Percentiles rank a stretch among this genome's conserved stretches.
Evolutionary conservation across 177 flowering plant genomes (phyloP).

Genomic region (Vitis hybrid): DNA sequence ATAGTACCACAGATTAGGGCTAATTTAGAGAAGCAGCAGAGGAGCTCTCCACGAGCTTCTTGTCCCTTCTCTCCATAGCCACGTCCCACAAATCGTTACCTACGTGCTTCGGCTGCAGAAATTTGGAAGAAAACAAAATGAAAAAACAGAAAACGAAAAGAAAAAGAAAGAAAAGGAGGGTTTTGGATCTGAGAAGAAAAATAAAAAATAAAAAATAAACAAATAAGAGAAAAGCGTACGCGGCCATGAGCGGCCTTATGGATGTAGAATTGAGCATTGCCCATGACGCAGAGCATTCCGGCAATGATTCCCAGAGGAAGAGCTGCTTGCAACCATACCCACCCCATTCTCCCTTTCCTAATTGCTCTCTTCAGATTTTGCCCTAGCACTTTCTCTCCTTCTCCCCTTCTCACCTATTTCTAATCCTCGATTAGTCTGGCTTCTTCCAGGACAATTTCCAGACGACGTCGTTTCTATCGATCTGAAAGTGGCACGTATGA

Average conservation of each 20-base stretch:
- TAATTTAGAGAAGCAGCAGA: constrained; percentile 25
- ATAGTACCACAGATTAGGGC: neutral
- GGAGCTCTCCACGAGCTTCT: constrained; percentile 62
- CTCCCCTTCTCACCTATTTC: neutral
- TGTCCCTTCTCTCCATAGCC: constrained; percentile 95
- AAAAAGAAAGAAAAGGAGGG: neutral
- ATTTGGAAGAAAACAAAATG: neutral
- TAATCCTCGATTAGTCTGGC: neutral
- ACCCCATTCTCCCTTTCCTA: constrained; percentile 30
- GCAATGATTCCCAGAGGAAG: constrained; percentile 96
- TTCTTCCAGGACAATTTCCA: too few relatives aligned
- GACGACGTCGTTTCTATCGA: too few relatives aligned
- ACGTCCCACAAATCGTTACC: constrained; percentile 94
- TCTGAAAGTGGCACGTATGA: too few relatives aligned
- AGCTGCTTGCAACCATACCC: constrained; percentile 71
- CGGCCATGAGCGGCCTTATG: constrained; percentile 94
- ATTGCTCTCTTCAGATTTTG: neutral
- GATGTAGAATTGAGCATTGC: constrained; percentile 83
- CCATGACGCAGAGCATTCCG: constrained; percentile 88
- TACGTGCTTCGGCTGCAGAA: constrained; percentile 91
- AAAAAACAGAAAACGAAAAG: neutral
- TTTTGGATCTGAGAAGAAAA: neutral
- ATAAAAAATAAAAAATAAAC: neutral
- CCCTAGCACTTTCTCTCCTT: neutral
- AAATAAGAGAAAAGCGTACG: constrained; percentile 28